Base-by-base conservation (phyloP, 345 rosid species). In the Ceriops decandra region DNA sequence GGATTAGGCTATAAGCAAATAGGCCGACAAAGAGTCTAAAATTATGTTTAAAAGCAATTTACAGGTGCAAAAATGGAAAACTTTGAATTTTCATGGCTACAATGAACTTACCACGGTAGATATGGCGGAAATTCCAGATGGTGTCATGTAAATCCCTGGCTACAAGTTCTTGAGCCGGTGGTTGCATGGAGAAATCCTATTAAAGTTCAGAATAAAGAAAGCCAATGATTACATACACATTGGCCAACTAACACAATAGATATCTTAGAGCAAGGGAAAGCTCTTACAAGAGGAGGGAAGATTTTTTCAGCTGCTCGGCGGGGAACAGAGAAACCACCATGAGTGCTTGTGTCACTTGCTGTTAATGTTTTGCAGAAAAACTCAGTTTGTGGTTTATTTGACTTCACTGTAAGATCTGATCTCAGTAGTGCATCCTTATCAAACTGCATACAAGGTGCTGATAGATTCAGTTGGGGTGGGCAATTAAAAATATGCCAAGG, bases 291-390 rank as follows among this genome's bases (percentile, higher is more conserved):
- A 76, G 90, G 70, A 54, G 99, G 99, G 76, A 95, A 95, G 56
- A 88, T 90, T 73, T 91, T 91, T 76, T 95, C 99, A 42, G 98
- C 99, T 22, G 99, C 96, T 62, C 96, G 87, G 2, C 96, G 93
- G 11, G 98, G 99, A 60, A 95, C 99, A 68, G 96, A 88, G 77
- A 95, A 95, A 68, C 98, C 98, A 74, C 99, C 99, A 75, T 95
- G 98, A 68, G 99, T 91, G 82, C 98, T 95, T 1, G 98, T 95
- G 72, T 95, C 99, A 79, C 99, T 95, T 30, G 98, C 96, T 27
- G 99, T 95, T 75, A 95, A 76, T 31, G 93, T 91, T 84, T 95
- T 95, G 70, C 97, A 95, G 84, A 95, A 95, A 69, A 91, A 91
- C 22, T 95, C 99, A 7, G 90, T 79, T 73, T 82, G 97, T 21